Conservation (phyloP, 345 rosid species). For the Clausena lansium region DNA sequence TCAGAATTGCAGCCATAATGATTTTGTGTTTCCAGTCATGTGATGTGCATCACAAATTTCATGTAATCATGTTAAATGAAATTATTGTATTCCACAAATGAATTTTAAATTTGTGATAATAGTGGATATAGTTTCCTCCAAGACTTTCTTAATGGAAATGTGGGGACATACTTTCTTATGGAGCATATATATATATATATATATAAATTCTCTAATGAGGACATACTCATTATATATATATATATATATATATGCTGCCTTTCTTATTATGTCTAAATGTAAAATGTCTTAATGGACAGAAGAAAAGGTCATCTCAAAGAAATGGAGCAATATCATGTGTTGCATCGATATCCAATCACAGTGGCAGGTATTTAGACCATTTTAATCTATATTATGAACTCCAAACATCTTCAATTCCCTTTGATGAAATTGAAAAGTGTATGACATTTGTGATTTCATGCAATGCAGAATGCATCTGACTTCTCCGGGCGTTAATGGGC, state of each 20-base stretch:
- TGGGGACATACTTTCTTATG: background rate
- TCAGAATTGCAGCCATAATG: conserved; percentile 3
- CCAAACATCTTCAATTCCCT: background rate
- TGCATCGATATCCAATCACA: conserved; percentile 44
- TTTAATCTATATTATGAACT: background rate
- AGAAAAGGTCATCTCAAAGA: conserved; percentile 48
- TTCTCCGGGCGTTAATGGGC: conserved; percentile 42
- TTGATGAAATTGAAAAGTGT: conserved; percentile 19
- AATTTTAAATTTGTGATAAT: background rate
- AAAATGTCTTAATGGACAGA: conserved; percentile 46
- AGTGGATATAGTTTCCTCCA: background rate
- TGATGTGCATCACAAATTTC: background rate
- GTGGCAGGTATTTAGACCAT: conserved; percentile 52
- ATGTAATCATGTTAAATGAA: background rate
- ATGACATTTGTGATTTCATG: conserved; percentile 16
- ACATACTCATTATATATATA: too few species aligned
- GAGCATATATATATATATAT: background rate
- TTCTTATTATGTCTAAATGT: conserved; percentile 2
- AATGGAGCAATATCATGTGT: conserved; percentile 49
- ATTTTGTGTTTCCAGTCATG: background rate
- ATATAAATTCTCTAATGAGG: too few species aligned
- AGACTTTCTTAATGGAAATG: background rate
- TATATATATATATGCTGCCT: background rate
- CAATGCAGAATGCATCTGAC: conserved; percentile 56
- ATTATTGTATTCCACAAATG: background rate